Evolutionary conservation across 495 filamentous ascomycete species (phyloP).

Genomic region (Pseudevernia furfuracea): DNA sequence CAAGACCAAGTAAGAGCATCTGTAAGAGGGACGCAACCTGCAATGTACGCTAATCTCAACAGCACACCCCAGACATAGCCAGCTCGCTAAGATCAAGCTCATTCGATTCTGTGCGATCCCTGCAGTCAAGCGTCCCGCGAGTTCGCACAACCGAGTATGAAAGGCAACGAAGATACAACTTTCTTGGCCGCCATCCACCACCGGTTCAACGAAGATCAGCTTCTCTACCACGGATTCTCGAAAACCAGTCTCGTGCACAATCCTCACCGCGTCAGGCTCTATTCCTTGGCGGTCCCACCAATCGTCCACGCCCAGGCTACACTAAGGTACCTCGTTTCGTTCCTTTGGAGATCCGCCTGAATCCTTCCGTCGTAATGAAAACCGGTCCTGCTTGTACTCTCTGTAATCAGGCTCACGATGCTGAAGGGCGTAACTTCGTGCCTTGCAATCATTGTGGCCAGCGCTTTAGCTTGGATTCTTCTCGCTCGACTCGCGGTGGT

Average conservation of each 20-base stretch:
- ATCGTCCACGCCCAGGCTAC: constrained; percentile 6
- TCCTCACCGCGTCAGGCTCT: background rate
- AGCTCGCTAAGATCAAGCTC: background rate
- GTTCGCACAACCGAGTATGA: constrained; percentile 2
- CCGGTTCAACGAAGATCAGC: constrained; percentile 6
- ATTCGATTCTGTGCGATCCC: background rate
- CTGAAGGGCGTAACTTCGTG: background rate
- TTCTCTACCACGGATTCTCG: constrained; percentile 8
- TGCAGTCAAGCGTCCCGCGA: background rate
- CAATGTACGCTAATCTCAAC: background rate
- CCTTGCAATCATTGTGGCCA: background rate
- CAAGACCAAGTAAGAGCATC: background rate
- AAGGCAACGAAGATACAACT: background rate
- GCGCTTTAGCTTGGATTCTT: background rate
- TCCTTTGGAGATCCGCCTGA: constrained; percentile 10
- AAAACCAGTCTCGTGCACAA: background rate
- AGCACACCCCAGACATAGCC: background rate
- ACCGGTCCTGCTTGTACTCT: background rate
- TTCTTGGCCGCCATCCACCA: constrained; percentile 13
- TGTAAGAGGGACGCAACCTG: background rate
- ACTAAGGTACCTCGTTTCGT: constrained; percentile 9
- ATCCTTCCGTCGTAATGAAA: background rate
- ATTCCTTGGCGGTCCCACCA: background rate
- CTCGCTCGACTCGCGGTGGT: constrained; percentile 1
- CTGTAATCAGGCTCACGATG: background rate